Evolutionary conservation across 129 eudicot genomes (phyloP).

Genomic region (Escallonia herrerae): DNA sequence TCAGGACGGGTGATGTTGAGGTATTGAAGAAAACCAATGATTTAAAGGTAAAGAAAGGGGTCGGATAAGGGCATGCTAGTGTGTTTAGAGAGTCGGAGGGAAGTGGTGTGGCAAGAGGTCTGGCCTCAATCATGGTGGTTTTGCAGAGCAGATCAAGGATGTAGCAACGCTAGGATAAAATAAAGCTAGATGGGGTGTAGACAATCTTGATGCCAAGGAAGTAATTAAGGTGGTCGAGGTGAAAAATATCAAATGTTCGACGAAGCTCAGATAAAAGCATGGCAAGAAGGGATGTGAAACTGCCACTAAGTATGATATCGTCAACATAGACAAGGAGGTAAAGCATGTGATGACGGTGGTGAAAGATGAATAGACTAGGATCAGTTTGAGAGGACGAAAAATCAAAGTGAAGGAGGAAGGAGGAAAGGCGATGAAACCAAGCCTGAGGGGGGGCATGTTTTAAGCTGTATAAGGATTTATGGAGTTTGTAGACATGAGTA

Average conservation of each 20-base stretch:
- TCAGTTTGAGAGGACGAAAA: background rate
- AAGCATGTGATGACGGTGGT: background rate
- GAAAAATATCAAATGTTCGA: background rate
- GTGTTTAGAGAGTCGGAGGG: background rate
- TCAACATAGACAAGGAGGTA: conserved; percentile 1
- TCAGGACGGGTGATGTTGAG: conserved; percentile 1
- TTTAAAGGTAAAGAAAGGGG: background rate
- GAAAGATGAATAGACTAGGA: background rate
- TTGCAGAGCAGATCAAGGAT: background rate
- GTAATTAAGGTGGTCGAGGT: background rate
- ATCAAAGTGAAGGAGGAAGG: background rate
- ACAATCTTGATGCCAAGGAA: conserved; percentile 3
- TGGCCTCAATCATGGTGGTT: background rate
- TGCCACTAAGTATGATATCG: background rate
- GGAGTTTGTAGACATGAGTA: background rate
- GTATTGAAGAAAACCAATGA: conserved; percentile 11
- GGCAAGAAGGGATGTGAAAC: background rate
- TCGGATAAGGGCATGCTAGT: background rate
- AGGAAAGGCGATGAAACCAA: background rate
- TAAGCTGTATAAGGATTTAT: background rate
- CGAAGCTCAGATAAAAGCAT: background rate
- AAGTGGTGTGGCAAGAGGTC: background rate
- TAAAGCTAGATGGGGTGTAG: background rate
- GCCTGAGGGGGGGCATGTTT: background rate
- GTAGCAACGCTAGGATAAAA: background rate